phyloP scores from a whole-genome alignment of 345 rosid genomes.

The Streptanthus diversifolius region DNA sequence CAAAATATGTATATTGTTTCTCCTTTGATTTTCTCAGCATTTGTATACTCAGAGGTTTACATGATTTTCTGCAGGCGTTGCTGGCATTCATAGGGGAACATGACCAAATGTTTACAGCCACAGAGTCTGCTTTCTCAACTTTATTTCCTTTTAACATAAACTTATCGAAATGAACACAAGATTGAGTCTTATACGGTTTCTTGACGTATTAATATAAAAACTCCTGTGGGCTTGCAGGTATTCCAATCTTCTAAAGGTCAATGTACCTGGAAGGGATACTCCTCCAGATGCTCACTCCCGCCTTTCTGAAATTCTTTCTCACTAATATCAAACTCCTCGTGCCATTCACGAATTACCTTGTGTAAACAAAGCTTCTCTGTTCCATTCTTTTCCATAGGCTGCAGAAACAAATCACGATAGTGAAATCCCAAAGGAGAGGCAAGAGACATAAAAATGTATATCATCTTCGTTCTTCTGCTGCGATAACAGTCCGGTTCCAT shows the following conservation, averaged over 20 bases:
- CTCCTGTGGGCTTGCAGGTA: slow-evolving; percentile 53
- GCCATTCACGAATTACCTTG: slow-evolving; percentile 14
- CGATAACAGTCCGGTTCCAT: background rate
- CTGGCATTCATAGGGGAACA: slow-evolving; percentile 85
- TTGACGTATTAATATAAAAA: background rate
- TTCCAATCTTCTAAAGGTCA: slow-evolving; percentile 66
- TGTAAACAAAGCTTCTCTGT: slow-evolving; percentile 23
- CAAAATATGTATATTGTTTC: background rate
- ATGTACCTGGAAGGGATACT: slow-evolving; percentile 86
- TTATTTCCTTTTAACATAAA: background rate
- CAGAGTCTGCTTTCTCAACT: slow-evolving; percentile 54
- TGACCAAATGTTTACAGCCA: slow-evolving; percentile 53
- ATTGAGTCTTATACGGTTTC: background rate
- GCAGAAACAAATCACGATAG: slow-evolving; percentile 22
- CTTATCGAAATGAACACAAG: background rate
- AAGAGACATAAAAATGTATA: slow-evolving; percentile 21
- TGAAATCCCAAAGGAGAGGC: slow-evolving; percentile 20
- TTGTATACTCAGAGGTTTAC: background rate
- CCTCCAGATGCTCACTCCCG: slow-evolving; percentile 73
- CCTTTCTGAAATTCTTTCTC: slow-evolving; percentile 57
- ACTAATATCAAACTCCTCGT: slow-evolving; percentile 25
- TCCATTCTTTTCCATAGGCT: slow-evolving; percentile 21
- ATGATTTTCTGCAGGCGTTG: slow-evolving; percentile 56
- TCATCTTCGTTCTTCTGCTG: slow-evolving; percentile 14
- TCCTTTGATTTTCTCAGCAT: background rate